Evolutionary conservation across 495 filamentous ascomycete genomes (phyloP), one percentile per base, ranked within the genome.

Genomic region (Chaetomium tenue): DNA sequence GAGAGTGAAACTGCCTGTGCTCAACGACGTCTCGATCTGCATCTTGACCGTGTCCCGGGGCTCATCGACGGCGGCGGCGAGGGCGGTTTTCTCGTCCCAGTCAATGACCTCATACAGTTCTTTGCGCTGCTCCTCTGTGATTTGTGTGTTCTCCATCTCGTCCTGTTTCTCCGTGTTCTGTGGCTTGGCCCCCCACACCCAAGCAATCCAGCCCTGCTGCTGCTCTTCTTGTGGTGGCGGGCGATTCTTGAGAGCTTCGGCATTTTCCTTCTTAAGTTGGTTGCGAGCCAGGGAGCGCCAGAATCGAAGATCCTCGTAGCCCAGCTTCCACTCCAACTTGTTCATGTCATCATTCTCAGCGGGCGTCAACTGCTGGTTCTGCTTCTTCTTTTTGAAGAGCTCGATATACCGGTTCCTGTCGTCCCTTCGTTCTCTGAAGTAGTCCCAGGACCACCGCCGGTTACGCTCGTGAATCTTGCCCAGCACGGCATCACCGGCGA

Each of bases 71-170:
- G 88, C 88, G 66, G 94, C 93, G 0, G 91, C 81, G 39, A 98
- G 82, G 3, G 88, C 88, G 57, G 92, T 89, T 81, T 97, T 97
- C 78, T 98, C 94, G 68, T 98, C 91, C 90, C 92, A 98, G 71
- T 97, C 92, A 67, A 98, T 98, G 40, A 91, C 95, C 67, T 91
- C 90, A 71, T 98, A 98, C 11, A 98, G 84, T 78, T 98, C 94
- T 73, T 98, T 92, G 50, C 93, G 87, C 73, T 98, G 92, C 74
- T 97, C 87, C 61, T 98, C 95, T 1, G 91, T 93, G 84, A 98
- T 95, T 58, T 88, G 82, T 12, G 86, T 86, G 68, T 89, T 87
- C 46, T 91, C 88, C 4, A 84, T 82, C 40, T 85, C 81, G 28
- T 81, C 77, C 16, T 75, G 68, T 39, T 86, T 78, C 58, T 90